phyloP scores from a whole-genome alignment of 2,329 filamentous ascomycete species.

The Pyrenophora teres region DNA sequence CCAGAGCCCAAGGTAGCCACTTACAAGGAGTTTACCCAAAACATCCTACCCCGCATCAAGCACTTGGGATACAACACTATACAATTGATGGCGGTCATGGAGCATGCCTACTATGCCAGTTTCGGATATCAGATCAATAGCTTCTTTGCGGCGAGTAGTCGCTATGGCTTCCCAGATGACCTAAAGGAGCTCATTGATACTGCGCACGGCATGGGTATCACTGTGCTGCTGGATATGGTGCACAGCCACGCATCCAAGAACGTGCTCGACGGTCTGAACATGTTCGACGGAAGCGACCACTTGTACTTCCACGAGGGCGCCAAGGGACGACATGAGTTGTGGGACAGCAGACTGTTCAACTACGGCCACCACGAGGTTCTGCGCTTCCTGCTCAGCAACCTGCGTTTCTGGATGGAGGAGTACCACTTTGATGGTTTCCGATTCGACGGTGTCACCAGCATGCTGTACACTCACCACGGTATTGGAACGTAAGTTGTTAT shows the following conservation, averaged over 20 bases:
- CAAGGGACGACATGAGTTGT: conserved; percentile 86
- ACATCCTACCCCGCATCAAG: conserved; percentile 90
- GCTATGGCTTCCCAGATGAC: conserved; percentile 91
- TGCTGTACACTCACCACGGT: conserved; percentile 94
- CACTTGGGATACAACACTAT: conserved; percentile 94
- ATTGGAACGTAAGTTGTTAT: conserved; percentile 80
- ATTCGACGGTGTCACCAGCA: conserved; percentile 97
- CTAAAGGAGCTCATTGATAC: conserved; percentile 96
- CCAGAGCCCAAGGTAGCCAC: conserved; percentile 86
- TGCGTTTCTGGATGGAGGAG: conserved; percentile 99
- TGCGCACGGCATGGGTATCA: conserved; percentile 87
- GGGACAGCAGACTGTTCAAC: conserved; percentile 97
- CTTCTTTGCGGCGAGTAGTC: conserved; percentile 96
- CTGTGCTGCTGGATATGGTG: conserved; percentile 91
- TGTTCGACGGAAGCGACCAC: conserved; percentile 94
- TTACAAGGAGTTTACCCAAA: conserved; percentile 95
- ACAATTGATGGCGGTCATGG: conserved; percentile 98
- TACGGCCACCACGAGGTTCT: conserved; percentile 94
- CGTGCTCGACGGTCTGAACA: conserved; percentile 89
- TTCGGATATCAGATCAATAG: conserved; percentile 99
- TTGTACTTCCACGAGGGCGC: conserved; percentile 91
- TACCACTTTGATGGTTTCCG: conserved; percentile 96
- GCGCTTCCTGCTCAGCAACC: conserved; percentile 92
- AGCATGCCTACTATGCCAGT: conserved; percentile 98
- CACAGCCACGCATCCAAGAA: conserved; percentile 99